Conservation (phyloP, 2,329 filamentous ascomycete species). For the Alternaria atra region DNA sequence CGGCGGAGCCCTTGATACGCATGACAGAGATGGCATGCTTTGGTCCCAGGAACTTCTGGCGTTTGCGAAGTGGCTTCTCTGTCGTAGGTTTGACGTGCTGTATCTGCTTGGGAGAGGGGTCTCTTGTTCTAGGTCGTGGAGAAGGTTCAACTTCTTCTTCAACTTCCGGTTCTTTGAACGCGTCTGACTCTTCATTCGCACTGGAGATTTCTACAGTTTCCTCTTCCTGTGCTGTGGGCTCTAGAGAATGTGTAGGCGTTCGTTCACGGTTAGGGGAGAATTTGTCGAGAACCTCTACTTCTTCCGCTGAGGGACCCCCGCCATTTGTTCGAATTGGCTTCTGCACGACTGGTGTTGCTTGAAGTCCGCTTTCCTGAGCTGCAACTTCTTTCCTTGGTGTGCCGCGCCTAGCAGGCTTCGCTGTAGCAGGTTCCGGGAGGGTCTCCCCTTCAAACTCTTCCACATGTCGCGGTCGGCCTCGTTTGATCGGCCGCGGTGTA, state of each 20-base stretch:
- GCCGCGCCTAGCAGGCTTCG: conserved; percentile 19
- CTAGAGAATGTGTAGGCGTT: conserved; percentile 6
- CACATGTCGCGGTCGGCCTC: conserved; percentile 13
- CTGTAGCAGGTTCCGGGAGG: background rate
- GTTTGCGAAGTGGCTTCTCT: conserved; percentile 40
- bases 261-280: conserved; percentile 30
- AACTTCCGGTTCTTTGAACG: conserved; percentile 25
- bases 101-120: conserved; percentile 21
- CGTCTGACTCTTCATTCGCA: conserved; percentile 25
- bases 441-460: background rate
- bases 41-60: conserved; percentile 38
- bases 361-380: conserved; percentile 9
- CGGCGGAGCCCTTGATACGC: conserved; percentile 50
- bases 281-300: conserved; percentile 20
- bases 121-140: conserved; percentile 20
- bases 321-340: conserved; percentile 20
- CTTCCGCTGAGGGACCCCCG: conserved; percentile 1
- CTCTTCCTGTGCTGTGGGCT: conserved; percentile 5
- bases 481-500: conserved; percentile 2
- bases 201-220: conserved; percentile 25
- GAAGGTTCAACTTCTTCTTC: conserved; percentile 27
- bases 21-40: conserved; percentile 46
- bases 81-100: conserved; percentile 21
- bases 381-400: conserved; percentile 20
- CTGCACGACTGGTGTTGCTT: conserved; percentile 22